Evolutionary conservation across 805 yeast genomes (phyloP), one percentile per base, ranked within the genome.

Genomic region (Kluyveromyces starmeri): DNA sequence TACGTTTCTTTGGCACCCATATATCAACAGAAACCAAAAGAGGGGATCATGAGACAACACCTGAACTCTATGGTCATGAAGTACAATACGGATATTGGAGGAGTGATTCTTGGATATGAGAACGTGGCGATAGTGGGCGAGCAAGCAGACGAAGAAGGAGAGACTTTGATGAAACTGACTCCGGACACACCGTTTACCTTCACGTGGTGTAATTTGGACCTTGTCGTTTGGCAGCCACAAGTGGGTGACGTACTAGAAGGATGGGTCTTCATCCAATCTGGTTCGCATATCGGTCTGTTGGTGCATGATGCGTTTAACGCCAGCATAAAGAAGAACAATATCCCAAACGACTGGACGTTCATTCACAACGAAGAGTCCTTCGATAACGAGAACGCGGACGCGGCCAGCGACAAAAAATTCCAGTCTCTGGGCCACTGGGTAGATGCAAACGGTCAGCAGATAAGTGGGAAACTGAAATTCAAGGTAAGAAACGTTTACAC

Each of bases 241-340:
- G 65, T 75, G n/a, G 96, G 94, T 4, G 96, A 92, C 52, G 62
- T 69, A 1, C 61, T 92, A 13, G 94, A 88, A 57, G 98, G 98
- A 9, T 71, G 77, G 66, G 71, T 81, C 36, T 85, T 84, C 63
- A 78, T 89, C 73, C 96, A 89, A 64, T 79, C 95, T 3, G 95
- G 94, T 12, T 80, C 95, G 6, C 98, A 92, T 55, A 81, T 92
- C 48, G 97, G 96, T 40, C 66, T 92, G 41, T 69, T 92, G 44
- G 68, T 92, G 32, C 88, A 84, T 55, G 97, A 92, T 61, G 84
- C 94, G 1, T 92, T 92, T 65, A 92, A 92, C 61, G 96, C 96
- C 15, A 77, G 89, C 29, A 84, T 92, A 43, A 84, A 83, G 59
- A 77, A 83, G 54, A 78, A 71, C 53, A 78, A 75, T 47, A 86